Base-by-base conservation (phyloP, 306 rosid species). In the Medicago lupulina region DNA sequence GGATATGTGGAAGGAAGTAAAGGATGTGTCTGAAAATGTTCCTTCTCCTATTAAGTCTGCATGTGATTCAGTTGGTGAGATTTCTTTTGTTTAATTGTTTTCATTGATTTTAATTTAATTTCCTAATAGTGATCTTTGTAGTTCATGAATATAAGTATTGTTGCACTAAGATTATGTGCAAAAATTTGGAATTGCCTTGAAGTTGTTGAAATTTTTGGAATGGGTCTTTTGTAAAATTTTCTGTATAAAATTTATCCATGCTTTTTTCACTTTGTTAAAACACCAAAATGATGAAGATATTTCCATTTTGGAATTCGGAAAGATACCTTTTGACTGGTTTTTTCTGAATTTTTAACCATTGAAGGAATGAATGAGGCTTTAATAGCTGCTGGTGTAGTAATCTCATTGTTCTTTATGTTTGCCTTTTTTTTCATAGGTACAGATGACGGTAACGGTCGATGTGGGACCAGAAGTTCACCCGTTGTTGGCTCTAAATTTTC, bases 1-100 rank as follows among this genome's bases (percentile, higher is more conserved):
- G 88, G 96, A 89, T 79, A 69, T 76, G 72, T 96, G 99, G 99
- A 88, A 88, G 86, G 89, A 85, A 62, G 82, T 92, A 31, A 12
- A 84, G 61, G 81, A 79, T 69, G 80, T 79, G 63, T 76, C 76
- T 17, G 89, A 76, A 47, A 87, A 76, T 77, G 74, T 67, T 67
- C 61, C 84, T 73, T 16, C 71, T 83, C 79, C 90, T 57, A 67
- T 83, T 44, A 87, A 63, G 55, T 87, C 93, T 46, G 72, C 72
- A 70, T 79, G 89, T 74, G 73, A 85, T 71, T 79, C 86, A 53
- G 67, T 60, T 74, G 96, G 97, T 94, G 79, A 83, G 86, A 44
- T 39, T 67, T 75, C 2, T 21, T 23, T 18, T 44, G 67, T 6
- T 55, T 3, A 2, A 1, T 59, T 49, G 68, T 41, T 19, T 39